These are phyloP conservation scores for Waitea zeae DNA, from an alignment of 1,284 basidiomycete genomes.

Conservation along the genomic window DNA sequence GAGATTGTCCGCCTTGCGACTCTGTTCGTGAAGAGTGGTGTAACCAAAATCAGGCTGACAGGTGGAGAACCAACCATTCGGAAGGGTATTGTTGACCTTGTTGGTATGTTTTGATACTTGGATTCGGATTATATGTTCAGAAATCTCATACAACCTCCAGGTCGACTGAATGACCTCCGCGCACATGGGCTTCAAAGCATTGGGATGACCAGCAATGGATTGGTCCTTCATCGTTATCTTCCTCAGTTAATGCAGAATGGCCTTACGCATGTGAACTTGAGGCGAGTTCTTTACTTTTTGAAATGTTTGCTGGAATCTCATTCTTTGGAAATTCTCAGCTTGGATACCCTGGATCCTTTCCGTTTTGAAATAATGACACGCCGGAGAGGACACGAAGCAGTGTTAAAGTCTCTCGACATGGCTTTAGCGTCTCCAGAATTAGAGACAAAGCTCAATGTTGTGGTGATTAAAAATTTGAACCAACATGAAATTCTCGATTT, in stretches of 20 bases:
- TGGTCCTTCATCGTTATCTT: slow-evolving; percentile 58
- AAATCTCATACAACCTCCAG: slow-evolving; percentile 18
- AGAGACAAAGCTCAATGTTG: slow-evolving; percentile 64
- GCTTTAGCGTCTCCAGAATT: slow-evolving; percentile 35
- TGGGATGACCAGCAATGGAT: slow-evolving; percentile 77
- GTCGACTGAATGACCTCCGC: slow-evolving; percentile 35
- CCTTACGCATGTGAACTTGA: slow-evolving; percentile 71
- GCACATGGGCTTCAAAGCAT: slow-evolving; percentile 52
- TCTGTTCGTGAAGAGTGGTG: slow-evolving; percentile 68
- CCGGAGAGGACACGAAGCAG: slow-evolving; percentile 56
- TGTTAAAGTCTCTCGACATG: slow-evolving; percentile 47
- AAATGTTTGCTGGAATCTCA: not conserved
- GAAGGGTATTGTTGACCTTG: slow-evolving; percentile 58
- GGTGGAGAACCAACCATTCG: slow-evolving; percentile 82
- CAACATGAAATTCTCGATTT: slow-evolving; percentile 67
- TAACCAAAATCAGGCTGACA: slow-evolving; percentile 76
- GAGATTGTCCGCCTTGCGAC: slow-evolving; percentile 62
- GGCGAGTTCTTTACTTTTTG: slow-evolving; percentile 24
- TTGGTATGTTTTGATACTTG: slow-evolving; percentile 46
- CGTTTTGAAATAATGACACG: slow-evolving; percentile 82
- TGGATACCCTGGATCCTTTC: slow-evolving; percentile 78
- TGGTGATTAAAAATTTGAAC: slow-evolving; percentile 70
- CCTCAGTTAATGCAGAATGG: slow-evolving; percentile 53
- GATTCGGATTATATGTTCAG: too few relatives aligned
- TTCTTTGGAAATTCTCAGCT: slow-evolving; percentile 18